Percentiles rank a stretch among this genome's conserved stretches.
These are phyloP conservation scores for Patellifolia procumbens DNA, from an alignment of 179 eudicot genomes.

Conservation along the genomic window DNA sequence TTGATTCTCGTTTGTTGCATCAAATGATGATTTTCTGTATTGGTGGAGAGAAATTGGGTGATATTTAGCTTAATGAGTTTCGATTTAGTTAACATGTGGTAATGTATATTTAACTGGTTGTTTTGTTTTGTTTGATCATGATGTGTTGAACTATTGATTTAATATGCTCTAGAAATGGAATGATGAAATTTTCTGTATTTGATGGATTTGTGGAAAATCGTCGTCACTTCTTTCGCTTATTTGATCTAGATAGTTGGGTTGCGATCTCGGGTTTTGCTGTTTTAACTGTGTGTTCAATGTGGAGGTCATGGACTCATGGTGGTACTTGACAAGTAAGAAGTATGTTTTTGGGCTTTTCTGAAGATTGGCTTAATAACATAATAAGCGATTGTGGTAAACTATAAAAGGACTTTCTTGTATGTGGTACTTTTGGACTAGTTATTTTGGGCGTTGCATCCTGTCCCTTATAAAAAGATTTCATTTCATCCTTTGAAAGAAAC, in stretches of 20 bases:
- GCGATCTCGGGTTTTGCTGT: background rate
- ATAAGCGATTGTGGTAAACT: background rate
- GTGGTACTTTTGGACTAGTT: background rate
- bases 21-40: background rate
- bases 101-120: background rate
- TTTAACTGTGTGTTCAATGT: slow-evolving; percentile 1
- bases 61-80: background rate
- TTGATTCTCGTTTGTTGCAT: background rate
- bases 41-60: background rate
- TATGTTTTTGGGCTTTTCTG: background rate
- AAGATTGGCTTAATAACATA: too few relatives aligned
- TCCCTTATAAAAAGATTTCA: too few relatives aligned
- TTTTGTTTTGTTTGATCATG: background rate
- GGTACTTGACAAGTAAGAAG: background rate
- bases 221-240: background rate
- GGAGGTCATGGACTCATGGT: background rate
- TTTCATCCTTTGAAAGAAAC: background rate
- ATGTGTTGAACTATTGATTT: background rate
- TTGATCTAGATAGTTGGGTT: background rate
- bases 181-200: background rate
- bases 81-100: background rate
- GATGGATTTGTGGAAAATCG: background rate
- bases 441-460: too few relatives aligned
- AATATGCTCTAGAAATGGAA: background rate
- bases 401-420: background rate